Evolutionary conservation across 2,329 filamentous ascomycete genomes (phyloP).

Genomic region (Cladosporium sphaerospermum): DNA sequence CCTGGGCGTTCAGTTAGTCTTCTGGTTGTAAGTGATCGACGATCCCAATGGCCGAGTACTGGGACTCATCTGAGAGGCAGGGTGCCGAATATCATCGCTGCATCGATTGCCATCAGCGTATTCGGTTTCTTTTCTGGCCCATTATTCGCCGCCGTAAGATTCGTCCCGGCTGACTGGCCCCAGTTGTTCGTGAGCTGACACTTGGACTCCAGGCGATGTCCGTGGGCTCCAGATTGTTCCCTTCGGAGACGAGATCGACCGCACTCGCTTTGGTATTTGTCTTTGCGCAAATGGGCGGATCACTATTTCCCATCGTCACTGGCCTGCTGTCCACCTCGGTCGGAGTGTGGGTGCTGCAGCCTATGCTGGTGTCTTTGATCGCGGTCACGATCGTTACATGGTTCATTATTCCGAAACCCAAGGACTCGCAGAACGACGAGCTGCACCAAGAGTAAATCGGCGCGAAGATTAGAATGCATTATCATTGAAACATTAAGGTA

Average conservation of each 20-base stretch:
- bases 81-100: constrained; percentile 43
- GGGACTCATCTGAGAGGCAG: not conserved
- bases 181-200: not conserved
- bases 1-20: constrained; percentile 51
- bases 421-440: constrained; percentile 9
- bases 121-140: constrained; percentile 55
- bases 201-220: constrained; percentile 43
- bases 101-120: constrained; percentile 49
- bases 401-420: constrained; percentile 17
- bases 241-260: constrained; percentile 41
- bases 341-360: constrained; percentile 47
- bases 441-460: not conserved
- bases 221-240: constrained; percentile 48
- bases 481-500: too few species aligned
- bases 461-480: too few species aligned
- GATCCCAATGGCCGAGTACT: too few species aligned
- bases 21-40: constrained; percentile 39
- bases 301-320: constrained; percentile 19
- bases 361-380: constrained; percentile 46
- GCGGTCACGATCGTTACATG: constrained; percentile 29
- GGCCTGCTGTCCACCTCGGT: constrained; percentile 23
- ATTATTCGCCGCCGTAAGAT: constrained; percentile 47
- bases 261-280: constrained; percentile 33
- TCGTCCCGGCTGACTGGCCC: constrained; percentile 19
- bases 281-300: constrained; percentile 20